Base-by-base conservation (phyloP, 768 basidiomycete genomes). In the Leccinum truebloodii region DNA sequence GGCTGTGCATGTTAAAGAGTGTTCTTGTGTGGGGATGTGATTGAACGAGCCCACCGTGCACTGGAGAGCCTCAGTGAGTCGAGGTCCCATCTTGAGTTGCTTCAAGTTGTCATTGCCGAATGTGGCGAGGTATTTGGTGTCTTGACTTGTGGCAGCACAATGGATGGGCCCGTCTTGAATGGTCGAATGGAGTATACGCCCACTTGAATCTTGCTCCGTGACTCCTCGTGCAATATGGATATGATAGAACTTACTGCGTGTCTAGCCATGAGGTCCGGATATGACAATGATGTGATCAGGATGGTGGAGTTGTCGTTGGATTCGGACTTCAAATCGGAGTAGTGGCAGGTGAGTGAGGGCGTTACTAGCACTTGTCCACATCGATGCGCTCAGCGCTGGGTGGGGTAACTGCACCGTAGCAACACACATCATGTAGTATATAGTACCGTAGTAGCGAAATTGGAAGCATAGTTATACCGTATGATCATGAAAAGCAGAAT, bases 101-200 rank as follows among this genome's bases (percentile, higher is more conserved):
- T n/a, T n/a, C n/a, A n/a, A n/a, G n/a, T 98, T 98, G 73, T 95
- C 91, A 57, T 96, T 94, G 7, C 84, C 86, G 0, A 80, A 76
- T 2, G 88, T 89, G 4, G 84, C 83, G 16, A 94, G 73, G 64
- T 86, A 81, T 34, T 62, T 72, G 56, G 73, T 76, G 0, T 73
- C 71, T 6, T 62, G 55, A 66, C 85, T 83, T 4, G 87, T 70
- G 1, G 82, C 85, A 18, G 82, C 81, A 64, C 84, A 87, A 54
- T 84, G 79, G 49, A 92, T 76, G 4, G 84, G 83, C 0, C 87
- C 87, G 7, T 83, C 77, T 61, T 81, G 81, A 22, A 78, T 44
- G 3, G 84, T 83, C 13, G 86, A 82, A 57, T 73, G 67, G 10
- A 83, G 67, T 26, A 88, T 63, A 51, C 72, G 70, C 28, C 88